These are phyloP conservation scores for Eutrema heterophyllum DNA, from an alignment of 345 rosid species.

Conservation along the genomic window DNA sequence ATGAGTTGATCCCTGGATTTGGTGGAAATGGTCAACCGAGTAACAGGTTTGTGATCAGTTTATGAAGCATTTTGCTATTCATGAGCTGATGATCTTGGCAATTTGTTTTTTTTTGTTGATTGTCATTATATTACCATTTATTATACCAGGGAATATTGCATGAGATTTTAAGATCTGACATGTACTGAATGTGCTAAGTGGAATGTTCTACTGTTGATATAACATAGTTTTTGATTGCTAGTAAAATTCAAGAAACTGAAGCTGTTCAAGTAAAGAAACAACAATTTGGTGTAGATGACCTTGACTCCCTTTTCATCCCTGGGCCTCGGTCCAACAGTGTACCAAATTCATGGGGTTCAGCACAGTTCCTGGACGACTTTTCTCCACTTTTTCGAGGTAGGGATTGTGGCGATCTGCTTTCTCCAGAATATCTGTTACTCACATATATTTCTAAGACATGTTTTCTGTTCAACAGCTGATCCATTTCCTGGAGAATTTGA, in stretches of 20 bases:
- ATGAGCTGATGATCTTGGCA: too few relatives aligned
- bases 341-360: not conserved
- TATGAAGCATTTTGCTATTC: not conserved
- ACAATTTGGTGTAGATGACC: not conserved
- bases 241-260: not conserved
- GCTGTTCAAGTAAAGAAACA: not conserved
- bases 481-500: too few relatives aligned
- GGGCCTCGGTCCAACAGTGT: too few relatives aligned
- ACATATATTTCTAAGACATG: not conserved
- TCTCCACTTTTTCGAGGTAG: not conserved
- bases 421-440: not conserved
- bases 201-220: too few relatives aligned
- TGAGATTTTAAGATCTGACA: too few relatives aligned
- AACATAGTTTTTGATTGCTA: too few relatives aligned
- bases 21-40: constrained; percentile 38
- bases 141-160: too few relatives aligned
- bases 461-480: not conserved
- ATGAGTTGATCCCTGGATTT: constrained; percentile 71
- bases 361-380: not conserved
- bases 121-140: too few relatives aligned
- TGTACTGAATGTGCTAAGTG: too few relatives aligned
- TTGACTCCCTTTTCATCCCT: not conserved
- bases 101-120: too few relatives aligned
- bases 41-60: constrained; percentile 36
- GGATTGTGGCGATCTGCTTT: not conserved